Evolutionary conservation across 306 rosid genomes (phyloP).

Genomic region (Styphnolobium japonicum): DNA sequence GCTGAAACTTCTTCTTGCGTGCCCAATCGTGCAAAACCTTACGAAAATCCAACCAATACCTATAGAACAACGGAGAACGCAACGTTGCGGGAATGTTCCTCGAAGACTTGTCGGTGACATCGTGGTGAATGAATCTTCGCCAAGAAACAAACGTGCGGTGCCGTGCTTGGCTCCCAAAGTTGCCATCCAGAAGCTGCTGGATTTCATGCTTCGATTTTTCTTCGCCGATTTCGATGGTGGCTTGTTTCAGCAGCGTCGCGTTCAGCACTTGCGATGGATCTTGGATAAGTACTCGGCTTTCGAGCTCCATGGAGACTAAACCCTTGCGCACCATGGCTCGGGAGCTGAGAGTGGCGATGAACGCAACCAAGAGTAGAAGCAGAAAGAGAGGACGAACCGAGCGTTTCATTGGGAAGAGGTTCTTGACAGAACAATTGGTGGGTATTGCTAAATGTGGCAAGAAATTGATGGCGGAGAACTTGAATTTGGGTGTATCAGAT

Average conservation of each 20-base stretch:
- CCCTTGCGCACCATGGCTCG: constrained; percentile 51
- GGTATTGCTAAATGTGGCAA: constrained; percentile 47
- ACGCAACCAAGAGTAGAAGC: constrained; percentile 52
- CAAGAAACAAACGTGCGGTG: constrained; percentile 68
- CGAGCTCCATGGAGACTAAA: constrained; percentile 48
- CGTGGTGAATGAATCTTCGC: constrained; percentile 67
- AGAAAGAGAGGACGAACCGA: constrained; percentile 67
- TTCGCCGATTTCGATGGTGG: constrained; percentile 59
- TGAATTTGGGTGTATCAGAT: constrained; percentile 44
- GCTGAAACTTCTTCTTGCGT: constrained; percentile 58
- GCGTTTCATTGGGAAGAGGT: constrained; percentile 60
- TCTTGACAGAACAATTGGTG: constrained; percentile 26
- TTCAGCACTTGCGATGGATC: constrained; percentile 46
- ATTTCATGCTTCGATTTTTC: constrained; percentile 55
- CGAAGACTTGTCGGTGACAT: constrained; percentile 34
- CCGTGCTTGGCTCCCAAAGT: constrained; percentile 65
- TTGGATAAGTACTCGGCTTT: constrained; percentile 28
- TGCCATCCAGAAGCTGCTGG: constrained; percentile 72
- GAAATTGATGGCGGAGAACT: constrained; percentile 37
- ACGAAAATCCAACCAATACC: constrained; percentile 82
- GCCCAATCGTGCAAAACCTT: constrained; percentile 64
- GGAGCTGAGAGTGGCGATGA: constrained; percentile 56
- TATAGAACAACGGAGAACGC: constrained; percentile 75
- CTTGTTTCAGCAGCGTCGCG: constrained; percentile 65
- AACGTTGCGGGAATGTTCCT: constrained; percentile 40